Evolutionary conservation across 1,284 basidiomycete genomes (phyloP), one percentile per base, ranked within the genome.

Genomic region (Mycosarcoma mackinlayi): DNA sequence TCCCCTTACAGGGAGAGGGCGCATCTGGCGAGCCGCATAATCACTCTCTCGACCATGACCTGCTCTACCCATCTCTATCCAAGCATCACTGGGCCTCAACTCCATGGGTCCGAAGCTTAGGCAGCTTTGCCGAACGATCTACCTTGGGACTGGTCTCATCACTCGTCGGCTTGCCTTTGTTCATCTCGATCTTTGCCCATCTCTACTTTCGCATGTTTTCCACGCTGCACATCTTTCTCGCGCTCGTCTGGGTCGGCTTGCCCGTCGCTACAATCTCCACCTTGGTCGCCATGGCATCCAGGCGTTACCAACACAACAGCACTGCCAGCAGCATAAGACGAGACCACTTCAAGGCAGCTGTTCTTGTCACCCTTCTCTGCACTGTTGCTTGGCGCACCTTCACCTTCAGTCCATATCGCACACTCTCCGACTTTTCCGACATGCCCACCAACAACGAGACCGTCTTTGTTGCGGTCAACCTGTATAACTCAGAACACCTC

Each of bases 401-500:
- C 41, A 64, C 55, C 21, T 31, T 34, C 62, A 64, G 54, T 18
- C 41, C 40, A 6, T 51, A 38, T 10, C 50, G 45, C 18, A 50
- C 39, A 3, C 46, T 58, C 21, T 58, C 55, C 39, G 31, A 41
- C n/a, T 31, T 21, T 8, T 16, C 39, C 3, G 24, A n/a, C 8
- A 2, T 24, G 2, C 34, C 28, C 19, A 18, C 19, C 24, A 47
- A 50, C 23, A 53, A 70, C 23, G 45, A 58, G 40, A 77, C 72
- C 4, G 54, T 52, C 53, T 78, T 61, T 30, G 57, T 76, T 24
- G 69, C 66, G 5, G 61, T 62, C 48, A 68, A 76, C 40, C 55
- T 78, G 21, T 71, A 72, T 67, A 74, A 78, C 42, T 66, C 62
- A 4, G 71, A 78, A 42, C 41, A 57, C 23, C 62, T 78, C 31